Evolutionary conservation across 257 asterid genomes (phyloP), one percentile per base, ranked within the genome.

Genomic region (Thymus quinquecostatus): DNA sequence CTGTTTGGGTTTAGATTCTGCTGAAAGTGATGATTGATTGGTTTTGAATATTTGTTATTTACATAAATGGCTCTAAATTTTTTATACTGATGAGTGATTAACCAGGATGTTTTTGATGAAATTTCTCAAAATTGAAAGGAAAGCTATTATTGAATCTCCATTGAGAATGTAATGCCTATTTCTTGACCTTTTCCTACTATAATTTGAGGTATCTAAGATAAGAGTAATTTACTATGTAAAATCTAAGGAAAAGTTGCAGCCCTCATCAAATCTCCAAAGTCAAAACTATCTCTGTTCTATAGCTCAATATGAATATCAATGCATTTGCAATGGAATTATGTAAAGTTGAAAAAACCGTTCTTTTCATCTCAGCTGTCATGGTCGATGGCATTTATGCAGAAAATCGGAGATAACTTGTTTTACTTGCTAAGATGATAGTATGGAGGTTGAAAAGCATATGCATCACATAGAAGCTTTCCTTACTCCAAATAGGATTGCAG

Each of bases 341-440:
- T 10, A 49, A 7, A 38, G 49, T 51, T 12, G 21, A 21, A 14
- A 34, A 7, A 14, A 49, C 33, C 38, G 14, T 33, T 59, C 21
- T 47, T 1, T 40, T 11, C n/a, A 30, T 30, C 49, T 45, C 44
- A 13, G 43, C 14, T 8, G 0, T 27, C 13, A 11, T 43, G 40
- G 28, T 13, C 36, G 8, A 67, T 67, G 73, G 28, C 12, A 41
- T 56, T 13, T 51, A 11, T 38, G 33, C 47, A 51, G 13, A 33
- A 14, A 38, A 47, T 2, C 27, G 3, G 2, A 51, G 13, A 50
- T 45, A 4, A 1, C 53, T 27, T 28, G 54, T 11, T 68, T 33
- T 36, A 27, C 41, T 68, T 38, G 41, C 64, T 68, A 41, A 27
- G 54, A 68, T 68, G 29, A 38, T 28, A 27, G 6, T 55, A 36